Percentiles rank a stretch among this genome's conserved stretches.
These are phyloP conservation scores for Mycena vulgaris DNA, from an alignment of 768 basidiomycete species.

Conservation along the genomic window DNA sequence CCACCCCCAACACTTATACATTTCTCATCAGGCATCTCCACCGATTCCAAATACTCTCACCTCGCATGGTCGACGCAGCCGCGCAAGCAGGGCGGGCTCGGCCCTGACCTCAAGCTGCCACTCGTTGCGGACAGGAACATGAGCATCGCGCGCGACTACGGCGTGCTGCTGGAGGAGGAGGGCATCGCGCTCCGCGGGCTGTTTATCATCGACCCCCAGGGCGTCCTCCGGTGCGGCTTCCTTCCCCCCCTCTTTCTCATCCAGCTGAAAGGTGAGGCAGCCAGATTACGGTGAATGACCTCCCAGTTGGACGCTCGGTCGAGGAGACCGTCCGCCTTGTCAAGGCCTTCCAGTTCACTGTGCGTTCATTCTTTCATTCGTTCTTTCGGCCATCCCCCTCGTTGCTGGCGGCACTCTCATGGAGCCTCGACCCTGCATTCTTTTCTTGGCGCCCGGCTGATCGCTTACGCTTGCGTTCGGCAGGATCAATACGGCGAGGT, in stretches of 20 bases:
- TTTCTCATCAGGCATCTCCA: constrained; percentile 76
- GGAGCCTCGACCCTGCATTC: too few relatives aligned
- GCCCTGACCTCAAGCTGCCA: constrained; percentile 89
- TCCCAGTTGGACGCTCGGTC: constrained; percentile 95
- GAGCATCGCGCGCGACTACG: constrained; percentile 88
- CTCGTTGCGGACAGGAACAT: constrained; percentile 86
- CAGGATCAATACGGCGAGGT: constrained; percentile 94
- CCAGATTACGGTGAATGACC: constrained; percentile 92
- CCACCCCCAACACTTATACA: constrained; percentile 1
- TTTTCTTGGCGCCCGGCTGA: too few relatives aligned
- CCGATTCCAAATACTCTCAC: constrained; percentile 92
- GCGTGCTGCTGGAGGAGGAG: constrained; percentile 89
- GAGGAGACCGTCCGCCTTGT: constrained; percentile 93
- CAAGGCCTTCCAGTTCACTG: constrained; percentile 94
- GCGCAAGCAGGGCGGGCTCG: constrained; percentile 90
- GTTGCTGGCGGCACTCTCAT: too few relatives aligned
- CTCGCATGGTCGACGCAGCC: constrained; percentile 89
- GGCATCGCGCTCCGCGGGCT: constrained; percentile 91
- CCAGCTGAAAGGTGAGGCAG: constrained; percentile 51
- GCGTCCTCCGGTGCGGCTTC: constrained; percentile 70
- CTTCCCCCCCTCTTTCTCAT: neutral
- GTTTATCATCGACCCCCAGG: constrained; percentile 91
- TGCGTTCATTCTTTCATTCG: constrained; percentile 52
- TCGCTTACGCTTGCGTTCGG: too few relatives aligned
- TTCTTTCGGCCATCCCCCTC: constrained; percentile 14